Evolutionary conservation across 169 alveolate species (phyloP), one percentile per base, ranked within the genome.

Genomic region (Blepharisma undulans): DNA sequence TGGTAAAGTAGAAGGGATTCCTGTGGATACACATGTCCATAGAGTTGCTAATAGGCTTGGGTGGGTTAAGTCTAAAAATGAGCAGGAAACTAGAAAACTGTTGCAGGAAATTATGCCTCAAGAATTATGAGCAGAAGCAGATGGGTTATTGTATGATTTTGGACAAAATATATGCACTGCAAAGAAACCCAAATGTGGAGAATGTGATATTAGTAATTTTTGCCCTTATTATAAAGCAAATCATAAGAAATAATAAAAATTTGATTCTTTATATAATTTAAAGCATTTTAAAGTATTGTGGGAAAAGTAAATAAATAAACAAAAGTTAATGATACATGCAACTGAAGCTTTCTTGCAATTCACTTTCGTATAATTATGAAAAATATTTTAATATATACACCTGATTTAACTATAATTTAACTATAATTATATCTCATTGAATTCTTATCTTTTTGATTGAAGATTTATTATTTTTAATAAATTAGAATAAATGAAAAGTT

Each of bases 141-240:
- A 99, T 94, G 92, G 76, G 21, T 88, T 98, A 36, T 89, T 99
- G 76, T 99, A 98, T 22, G 99, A 99, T 1, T 98, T 97, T 93
- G 99, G 99, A 0, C 99, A 98, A 92, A 98, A 97, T n/a, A 96
- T 98, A 27, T 98, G 99, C 91, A 97, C 93, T 87, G 97, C 99
- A 76, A 87, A 94, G 80, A 91, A 92, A 32, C 98, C 98, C 30
- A 34, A 78, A 27, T 78, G 86, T 32, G 60, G 34, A 21, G 25
- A 25, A 29, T 78, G 86, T 32, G 59, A 72, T 18, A 87, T 86
- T 19, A 72, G 27, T 66, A 30, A 86, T n/a, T 32, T 72, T 86
- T 86, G 90, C 72, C 84, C 90, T 19, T 48, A 48, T 5, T 48
- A 48, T 18, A 48, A 48, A 48, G 66, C 66, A 48, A 48, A 48